A percentile compares a stretch with the other conserved stretches of the same genome.
phyloP scores from a whole-genome alignment of 2,329 filamentous ascomycete genomes.

The Claviceps pusilla region DNA sequence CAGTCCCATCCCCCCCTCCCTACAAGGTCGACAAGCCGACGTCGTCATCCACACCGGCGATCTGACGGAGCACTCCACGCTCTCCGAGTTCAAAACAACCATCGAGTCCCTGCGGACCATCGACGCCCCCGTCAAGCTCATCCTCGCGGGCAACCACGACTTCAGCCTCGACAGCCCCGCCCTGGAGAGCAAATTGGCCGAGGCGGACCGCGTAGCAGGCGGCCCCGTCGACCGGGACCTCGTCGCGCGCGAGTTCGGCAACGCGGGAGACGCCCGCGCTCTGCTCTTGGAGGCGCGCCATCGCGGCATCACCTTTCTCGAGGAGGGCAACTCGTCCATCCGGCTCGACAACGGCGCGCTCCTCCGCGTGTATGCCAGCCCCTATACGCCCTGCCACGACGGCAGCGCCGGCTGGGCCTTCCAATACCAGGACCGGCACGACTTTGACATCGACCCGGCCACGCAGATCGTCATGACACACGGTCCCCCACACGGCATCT shows the following conservation, averaged over 20 bases:
- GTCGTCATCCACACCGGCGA: conserved; percentile 39
- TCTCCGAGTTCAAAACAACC: conserved; percentile 25
- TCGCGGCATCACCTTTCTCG: conserved; percentile 29
- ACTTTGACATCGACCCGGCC: conserved; percentile 19
- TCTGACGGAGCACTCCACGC: conserved; percentile 27
- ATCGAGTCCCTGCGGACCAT: conserved; percentile 27
- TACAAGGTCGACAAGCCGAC: conserved; percentile 20
- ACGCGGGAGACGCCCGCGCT: too few relatives aligned
- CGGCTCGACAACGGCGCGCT: conserved; percentile 32
- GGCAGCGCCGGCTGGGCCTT: conserved; percentile 29
- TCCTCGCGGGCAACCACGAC: conserved; percentile 43
- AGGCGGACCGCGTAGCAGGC: too few relatives aligned
- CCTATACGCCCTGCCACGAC: conserved; percentile 29
- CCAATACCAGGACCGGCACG: conserved; percentile 29
- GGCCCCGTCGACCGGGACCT: too few relatives aligned
- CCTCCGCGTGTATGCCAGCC: conserved; percentile 37
- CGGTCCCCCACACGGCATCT: conserved; percentile 35
- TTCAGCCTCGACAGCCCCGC: conserved; percentile 22
- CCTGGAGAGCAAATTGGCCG: too few relatives aligned
- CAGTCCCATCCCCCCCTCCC: conserved; percentile 7
- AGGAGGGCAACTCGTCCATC: conserved; percentile 34
- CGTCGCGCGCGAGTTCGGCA: conserved; percentile 16
- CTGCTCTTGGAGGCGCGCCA: conserved; percentile 18
- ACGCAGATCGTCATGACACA: conserved; percentile 39
- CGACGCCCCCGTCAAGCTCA: conserved; percentile 35